Evolutionary conservation across 495 filamentous ascomycete species (phyloP), one percentile per base, ranked within the genome.

Genomic region (Xylaria flabelliformis): DNA sequence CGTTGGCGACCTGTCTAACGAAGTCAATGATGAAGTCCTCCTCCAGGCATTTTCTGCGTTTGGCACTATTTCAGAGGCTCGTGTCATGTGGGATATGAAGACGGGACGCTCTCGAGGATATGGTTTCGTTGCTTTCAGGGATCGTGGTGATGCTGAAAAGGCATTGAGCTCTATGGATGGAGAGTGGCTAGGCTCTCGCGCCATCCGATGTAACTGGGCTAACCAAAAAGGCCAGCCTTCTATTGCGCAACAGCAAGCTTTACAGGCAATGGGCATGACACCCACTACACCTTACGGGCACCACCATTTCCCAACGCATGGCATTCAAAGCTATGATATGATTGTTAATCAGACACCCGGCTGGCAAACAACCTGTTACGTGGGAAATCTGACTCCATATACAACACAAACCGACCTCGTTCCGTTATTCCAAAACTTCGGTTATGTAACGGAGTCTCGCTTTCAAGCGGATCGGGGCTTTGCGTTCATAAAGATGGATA

Each of bases 31-130:
- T 75, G 96, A 99, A 80, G 90, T 98, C 64, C 85, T 99, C 39
- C 85, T 92, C 10, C 96, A 98, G 82, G 97, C 97, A 21, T 99
- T 99, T 82, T 97, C 93, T 51, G 95, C 95, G 48, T 99, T 98
- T 81, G 96, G 96, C 13, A 92, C 90, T 4, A 95, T 99, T 44
- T 98, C 97, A n/a, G 96, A 99, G 83, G 96, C 96, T 70, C 94
- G 96, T 73, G 96, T 99, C 70, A 99, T 99, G 96, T 99, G 96
- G 96, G 96, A 99, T 79, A 99, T 99, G 96, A 99, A 99, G 87
- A 99, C 96, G 51, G 96, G 96, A 70, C 92, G 96, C 69, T 98
- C 96, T 62, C 92, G 96, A 74, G 96, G 96, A 63, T 99, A 99
- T 77, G 96, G 96, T 5, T 99, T 99, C 75, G 96, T 99, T 72